Evolutionary conservation across 106 monocot species (phyloP).

Genomic region (Vanilla planifolia): DNA sequence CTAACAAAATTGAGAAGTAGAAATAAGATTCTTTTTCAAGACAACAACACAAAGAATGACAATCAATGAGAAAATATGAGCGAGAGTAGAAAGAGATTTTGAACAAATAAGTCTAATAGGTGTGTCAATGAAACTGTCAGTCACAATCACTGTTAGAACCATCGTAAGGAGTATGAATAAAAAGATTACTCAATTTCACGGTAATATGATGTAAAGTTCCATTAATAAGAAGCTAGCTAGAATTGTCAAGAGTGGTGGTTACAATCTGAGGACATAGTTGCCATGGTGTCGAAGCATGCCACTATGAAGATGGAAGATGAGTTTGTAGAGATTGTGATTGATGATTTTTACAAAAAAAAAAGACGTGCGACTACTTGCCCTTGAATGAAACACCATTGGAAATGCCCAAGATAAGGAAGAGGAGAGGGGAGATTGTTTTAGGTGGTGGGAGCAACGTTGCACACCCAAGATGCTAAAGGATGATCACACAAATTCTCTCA

Average conservation of each 20-base stretch:
- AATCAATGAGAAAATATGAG: not conserved
- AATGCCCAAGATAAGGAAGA: not conserved
- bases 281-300: too few relatives aligned
- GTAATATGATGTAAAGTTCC: slow-evolving; percentile 5
- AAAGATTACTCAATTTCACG: not conserved
- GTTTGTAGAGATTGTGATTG: too few relatives aligned
- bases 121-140: not conserved
- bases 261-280: too few relatives aligned
- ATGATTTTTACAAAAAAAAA: not conserved
- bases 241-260: not conserved
- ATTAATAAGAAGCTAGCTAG: slow-evolving; percentile 6
- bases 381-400: not conserved
- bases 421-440: not conserved
- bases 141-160: not conserved
- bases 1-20: slow-evolving; percentile 6
- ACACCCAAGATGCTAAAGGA: too few relatives aligned
- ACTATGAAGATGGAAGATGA: not conserved
- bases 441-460: not conserved
- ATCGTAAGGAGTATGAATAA: slow-evolving; percentile 6
- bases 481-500: too few relatives aligned
- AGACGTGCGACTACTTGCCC: too few relatives aligned
- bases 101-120: slow-evolving; percentile 10
- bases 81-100: not conserved
- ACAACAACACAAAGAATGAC: slow-evolving; percentile 10
- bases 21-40: slow-evolving; percentile 19